phyloP scores from a whole-genome alignment of 139 green algal genomes.

The Coelastrella sp. region DNA sequence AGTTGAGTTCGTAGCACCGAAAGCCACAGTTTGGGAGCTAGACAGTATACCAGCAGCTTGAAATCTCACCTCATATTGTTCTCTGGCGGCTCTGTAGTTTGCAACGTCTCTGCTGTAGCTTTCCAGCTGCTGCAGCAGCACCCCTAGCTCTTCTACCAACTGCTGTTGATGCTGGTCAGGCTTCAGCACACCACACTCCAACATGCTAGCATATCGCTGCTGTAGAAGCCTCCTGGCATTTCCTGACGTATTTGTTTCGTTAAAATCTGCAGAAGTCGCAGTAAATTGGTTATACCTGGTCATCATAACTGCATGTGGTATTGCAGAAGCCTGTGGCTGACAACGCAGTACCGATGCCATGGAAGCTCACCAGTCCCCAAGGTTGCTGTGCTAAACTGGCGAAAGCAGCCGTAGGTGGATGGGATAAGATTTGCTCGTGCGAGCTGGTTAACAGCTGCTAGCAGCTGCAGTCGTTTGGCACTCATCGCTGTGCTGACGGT shows the following conservation, averaged over 20 bases:
- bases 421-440: background rate
- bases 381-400: background rate
- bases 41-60: background rate
- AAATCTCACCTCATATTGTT: conserved; percentile 24
- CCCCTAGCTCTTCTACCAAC: conserved; percentile 19
- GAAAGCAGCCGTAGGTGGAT: background rate
- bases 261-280: background rate
- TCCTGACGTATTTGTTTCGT: background rate
- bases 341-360: background rate
- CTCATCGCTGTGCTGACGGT: background rate
- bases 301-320: too few species aligned
- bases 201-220: conserved; percentile 37
- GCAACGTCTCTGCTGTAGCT: background rate
- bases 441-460: background rate
- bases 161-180: conserved; percentile 45
- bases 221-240: background rate
- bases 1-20: background rate
- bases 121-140: conserved; percentile 32
- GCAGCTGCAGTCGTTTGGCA: background rate
- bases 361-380: background rate
- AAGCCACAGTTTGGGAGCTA: background rate
- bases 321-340: background rate
- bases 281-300: too few species aligned
- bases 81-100: background rate
- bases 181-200: conserved; percentile 37